Percentiles rank a stretch among this genome's conserved stretches.
Evolutionary conservation across 108 stramenopile species (phyloP).

Genomic region (Skeletonema costatum): DNA sequence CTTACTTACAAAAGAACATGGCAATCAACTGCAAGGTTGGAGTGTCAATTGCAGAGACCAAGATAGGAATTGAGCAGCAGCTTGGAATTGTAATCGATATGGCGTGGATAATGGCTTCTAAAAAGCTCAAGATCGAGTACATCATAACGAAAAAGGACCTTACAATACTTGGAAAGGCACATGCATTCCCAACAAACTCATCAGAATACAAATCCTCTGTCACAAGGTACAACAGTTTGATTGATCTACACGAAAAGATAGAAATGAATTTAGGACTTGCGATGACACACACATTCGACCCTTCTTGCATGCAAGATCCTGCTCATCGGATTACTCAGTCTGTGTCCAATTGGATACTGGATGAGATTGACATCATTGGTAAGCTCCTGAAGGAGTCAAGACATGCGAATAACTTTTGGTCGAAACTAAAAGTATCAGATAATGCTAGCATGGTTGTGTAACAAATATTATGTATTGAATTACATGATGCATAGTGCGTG

Average conservation of each 20-base stretch:
- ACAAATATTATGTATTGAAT: neutral
- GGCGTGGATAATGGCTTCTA: slow-evolving; percentile 39
- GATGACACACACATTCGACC: slow-evolving; percentile 44
- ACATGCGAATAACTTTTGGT: neutral
- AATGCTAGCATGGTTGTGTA: neutral
- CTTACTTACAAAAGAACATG: slow-evolving; percentile 49
- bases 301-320: slow-evolving; percentile 32
- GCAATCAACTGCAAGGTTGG: slow-evolving; percentile 31
- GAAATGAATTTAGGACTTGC: slow-evolving; percentile 15
- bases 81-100: slow-evolving; percentile 10
- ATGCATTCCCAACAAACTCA: slow-evolving; percentile 11
- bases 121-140: slow-evolving; percentile 23
- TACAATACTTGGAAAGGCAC: neutral
- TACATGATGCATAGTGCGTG: too few relatives aligned
- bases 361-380: slow-evolving; percentile 26
- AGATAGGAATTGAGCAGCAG: slow-evolving; percentile 19
- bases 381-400: slow-evolving; percentile 8
- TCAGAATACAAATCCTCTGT: slow-evolving; percentile 43
- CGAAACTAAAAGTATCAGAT: neutral
- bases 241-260: slow-evolving; percentile 52
- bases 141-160: neutral
- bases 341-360: slow-evolving; percentile 48
- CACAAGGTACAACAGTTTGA: slow-evolving; percentile 55
- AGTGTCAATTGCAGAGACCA: slow-evolving; percentile 20
- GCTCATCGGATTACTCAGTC: slow-evolving; percentile 37